Evolutionary conservation across 768 basidiomycete species (phyloP).

Genomic region (button mushroom (Agaricus bisporus)): DNA sequence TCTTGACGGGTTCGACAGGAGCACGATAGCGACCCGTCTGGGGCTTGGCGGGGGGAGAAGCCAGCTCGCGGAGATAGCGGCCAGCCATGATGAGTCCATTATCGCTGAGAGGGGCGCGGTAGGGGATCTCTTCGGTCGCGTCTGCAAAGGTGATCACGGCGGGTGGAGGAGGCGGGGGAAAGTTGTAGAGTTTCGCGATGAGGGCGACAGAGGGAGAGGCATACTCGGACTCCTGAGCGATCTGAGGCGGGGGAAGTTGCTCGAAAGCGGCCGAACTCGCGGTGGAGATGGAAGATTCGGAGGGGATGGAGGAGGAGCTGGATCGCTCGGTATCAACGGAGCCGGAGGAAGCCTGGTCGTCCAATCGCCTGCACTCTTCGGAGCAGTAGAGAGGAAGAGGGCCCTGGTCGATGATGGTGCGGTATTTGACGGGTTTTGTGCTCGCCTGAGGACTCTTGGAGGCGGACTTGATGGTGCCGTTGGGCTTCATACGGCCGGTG

Average conservation of each 20-base stretch:
- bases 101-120: conserved; percentile 33
- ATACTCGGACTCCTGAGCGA: background rate
- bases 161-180: conserved; percentile 47
- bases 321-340: background rate
- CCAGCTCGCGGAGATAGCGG: conserved; percentile 40
- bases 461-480: conserved; percentile 42
- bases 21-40: conserved; percentile 19
- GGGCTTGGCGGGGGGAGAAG: conserved; percentile 33
- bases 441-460: conserved; percentile 14
- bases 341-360: conserved; percentile 30
- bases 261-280: conserved; percentile 14
- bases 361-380: conserved; percentile 62
- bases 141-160: conserved; percentile 28
- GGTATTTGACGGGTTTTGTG: conserved; percentile 36
- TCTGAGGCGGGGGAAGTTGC: background rate
- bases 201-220: conserved; percentile 22
- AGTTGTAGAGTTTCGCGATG: conserved; percentile 28
- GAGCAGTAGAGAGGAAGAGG: conserved; percentile 85
- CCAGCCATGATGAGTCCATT: conserved; percentile 64
- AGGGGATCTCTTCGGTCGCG: conserved; percentile 10
- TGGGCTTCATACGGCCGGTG: conserved; percentile 56
- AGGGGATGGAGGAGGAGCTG: conserved; percentile 32
- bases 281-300: conserved; percentile 20
- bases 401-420: conserved; percentile 71
- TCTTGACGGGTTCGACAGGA: conserved; percentile 26